These are phyloP conservation scores for Globisporangium yorkense DNA, from an alignment of 352 stramenopile species.

Conservation along the genomic window DNA sequence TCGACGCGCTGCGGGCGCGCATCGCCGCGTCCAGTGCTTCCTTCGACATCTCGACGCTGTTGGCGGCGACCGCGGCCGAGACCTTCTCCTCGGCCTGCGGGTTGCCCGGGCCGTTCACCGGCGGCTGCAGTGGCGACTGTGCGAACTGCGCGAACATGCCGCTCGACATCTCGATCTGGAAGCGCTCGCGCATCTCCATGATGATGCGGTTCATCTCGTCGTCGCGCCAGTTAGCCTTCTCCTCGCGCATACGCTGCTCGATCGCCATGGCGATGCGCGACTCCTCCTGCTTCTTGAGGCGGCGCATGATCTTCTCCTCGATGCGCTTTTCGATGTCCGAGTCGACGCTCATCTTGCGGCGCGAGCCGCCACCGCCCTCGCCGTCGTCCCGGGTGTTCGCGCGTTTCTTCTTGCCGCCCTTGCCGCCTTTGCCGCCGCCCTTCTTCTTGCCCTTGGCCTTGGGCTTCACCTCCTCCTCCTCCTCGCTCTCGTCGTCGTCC, in stretches of 20 bases:
- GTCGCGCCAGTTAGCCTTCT: conserved; percentile 85
- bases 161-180: conserved; percentile 77
- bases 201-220: conserved; percentile 90
- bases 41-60: conserved; percentile 14
- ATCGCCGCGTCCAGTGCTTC: conserved; percentile 21
- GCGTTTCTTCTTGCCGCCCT: conserved; percentile 31
- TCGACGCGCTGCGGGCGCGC: conserved; percentile 45
- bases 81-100: conserved; percentile 71
- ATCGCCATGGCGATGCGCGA: conserved; percentile 79
- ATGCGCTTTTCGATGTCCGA: conserved; percentile 78
- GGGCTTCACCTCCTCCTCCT: conserved; percentile 57
- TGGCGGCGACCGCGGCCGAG: conserved; percentile 13
- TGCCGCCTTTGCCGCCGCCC: conserved; percentile 18
- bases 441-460: conserved; percentile 50
- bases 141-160: conserved; percentile 41
- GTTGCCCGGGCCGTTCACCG: conserved; percentile 17
- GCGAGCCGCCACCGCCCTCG: conserved; percentile 22
- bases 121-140: background rate
- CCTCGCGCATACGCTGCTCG: conserved; percentile 71
- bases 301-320: conserved; percentile 83
- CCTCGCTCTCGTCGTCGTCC: conserved; percentile 50
- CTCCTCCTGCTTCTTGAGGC: conserved; percentile 86
- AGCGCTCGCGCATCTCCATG: conserved; percentile 83
- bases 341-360: conserved; percentile 62
- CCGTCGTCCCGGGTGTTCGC: conserved; percentile 43